Conservation (phyloP, 139 green algal genomes). For the Picochlorum sp. region DNA sequence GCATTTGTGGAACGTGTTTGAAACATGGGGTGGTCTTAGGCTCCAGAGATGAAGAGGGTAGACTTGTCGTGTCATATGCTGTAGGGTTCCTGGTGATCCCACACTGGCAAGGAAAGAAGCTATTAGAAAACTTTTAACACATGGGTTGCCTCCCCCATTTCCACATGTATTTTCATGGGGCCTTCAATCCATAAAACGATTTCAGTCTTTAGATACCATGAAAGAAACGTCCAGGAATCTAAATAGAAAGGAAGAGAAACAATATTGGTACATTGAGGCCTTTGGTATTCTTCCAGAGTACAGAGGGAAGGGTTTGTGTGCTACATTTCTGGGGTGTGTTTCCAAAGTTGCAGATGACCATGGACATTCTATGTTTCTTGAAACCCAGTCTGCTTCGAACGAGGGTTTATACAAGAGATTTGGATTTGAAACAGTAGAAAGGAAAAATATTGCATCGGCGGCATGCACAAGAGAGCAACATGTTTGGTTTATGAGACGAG, state of each 20-base stretch:
- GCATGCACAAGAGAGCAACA: background rate
- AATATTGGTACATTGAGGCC: background rate
- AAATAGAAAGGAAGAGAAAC: background rate
- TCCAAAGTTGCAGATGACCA: background rate
- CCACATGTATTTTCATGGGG: background rate
- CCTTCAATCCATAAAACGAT: background rate
- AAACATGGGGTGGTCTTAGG: background rate
- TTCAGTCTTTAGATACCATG: background rate
- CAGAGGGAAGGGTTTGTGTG: background rate
- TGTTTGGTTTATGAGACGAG: background rate
- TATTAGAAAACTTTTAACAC: background rate
- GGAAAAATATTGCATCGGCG: background rate
- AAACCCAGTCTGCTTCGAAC: background rate
- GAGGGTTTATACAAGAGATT: background rate
- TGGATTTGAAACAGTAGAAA: background rate
- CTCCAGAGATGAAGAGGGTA: background rate
- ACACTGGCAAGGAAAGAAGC: background rate
- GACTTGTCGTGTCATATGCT: background rate
- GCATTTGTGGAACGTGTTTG: background rate
- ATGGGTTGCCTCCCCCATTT: background rate
- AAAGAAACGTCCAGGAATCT: background rate
- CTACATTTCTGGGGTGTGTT: background rate
- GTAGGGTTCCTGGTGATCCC: background rate
- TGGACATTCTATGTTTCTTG: background rate
- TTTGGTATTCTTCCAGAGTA: background rate